These are phyloP conservation scores for Breynia disticha DNA, from an alignment of 441 rosid species.

Conservation along the genomic window DNA sequence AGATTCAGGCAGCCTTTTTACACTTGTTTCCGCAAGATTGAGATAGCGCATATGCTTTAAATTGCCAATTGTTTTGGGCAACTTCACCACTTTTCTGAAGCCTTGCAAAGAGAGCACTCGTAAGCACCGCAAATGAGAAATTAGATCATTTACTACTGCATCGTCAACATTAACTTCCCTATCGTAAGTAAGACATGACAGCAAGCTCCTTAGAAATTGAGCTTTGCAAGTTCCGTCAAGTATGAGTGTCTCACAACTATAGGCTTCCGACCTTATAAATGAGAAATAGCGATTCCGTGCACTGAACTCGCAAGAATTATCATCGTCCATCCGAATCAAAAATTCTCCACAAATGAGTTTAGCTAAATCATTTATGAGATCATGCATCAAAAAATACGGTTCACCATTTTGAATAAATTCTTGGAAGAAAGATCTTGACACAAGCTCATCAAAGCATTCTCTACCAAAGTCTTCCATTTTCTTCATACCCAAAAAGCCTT, in stretches of 20 bases:
- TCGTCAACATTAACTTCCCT: too few species aligned
- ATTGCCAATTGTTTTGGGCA: slow-evolving; percentile 5
- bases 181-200: too few species aligned
- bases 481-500: neutral
- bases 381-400: neutral
- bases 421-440: too few species aligned
- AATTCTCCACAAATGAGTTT: slow-evolving; percentile 2
- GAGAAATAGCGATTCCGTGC: too few species aligned
- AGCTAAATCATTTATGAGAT: slow-evolving; percentile 9
- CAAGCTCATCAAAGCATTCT: neutral
- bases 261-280: too few species aligned
- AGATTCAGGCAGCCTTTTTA: slow-evolving; percentile 4
- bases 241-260: too few species aligned
- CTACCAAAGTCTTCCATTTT: neutral
- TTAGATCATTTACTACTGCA: neutral
- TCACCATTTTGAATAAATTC: too few species aligned
- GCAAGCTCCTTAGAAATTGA: too few species aligned
- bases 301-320: too few species aligned
- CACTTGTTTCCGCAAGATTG: slow-evolving; percentile 6
- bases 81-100: neutral
- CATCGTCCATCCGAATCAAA: too few species aligned
- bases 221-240: too few species aligned
- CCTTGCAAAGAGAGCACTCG: slow-evolving; percentile 1
- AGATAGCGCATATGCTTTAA: slow-evolving; percentile 14
- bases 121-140: neutral